These are phyloP conservation scores for Globisporangium heterothallicum DNA, from an alignment of 352 stramenopile species.

Conservation along the genomic window DNA sequence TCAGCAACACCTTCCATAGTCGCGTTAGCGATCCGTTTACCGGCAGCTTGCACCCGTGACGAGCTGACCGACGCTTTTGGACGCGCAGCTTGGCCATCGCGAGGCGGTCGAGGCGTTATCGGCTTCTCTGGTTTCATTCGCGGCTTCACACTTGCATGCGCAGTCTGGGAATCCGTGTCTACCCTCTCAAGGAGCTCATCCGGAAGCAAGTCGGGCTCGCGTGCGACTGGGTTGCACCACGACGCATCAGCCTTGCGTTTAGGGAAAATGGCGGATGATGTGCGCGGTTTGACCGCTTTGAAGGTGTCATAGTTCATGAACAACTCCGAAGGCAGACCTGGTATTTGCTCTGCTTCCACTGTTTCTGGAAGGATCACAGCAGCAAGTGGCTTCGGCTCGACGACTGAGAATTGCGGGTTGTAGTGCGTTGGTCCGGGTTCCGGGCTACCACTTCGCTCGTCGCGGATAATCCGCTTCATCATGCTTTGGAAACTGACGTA, in stretches of 20 bases:
- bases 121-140: background rate
- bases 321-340: slow-evolving; percentile 41
- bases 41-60: background rate
- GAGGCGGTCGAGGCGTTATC: slow-evolving; percentile 6
- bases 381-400: slow-evolving; percentile 29
- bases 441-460: slow-evolving; percentile 37
- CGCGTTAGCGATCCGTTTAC: background rate
- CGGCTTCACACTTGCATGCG: background rate
- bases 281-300: slow-evolving; percentile 47
- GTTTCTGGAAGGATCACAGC: slow-evolving; percentile 52
- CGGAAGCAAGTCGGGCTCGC: slow-evolving; percentile 8
- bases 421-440: slow-evolving; percentile 72
- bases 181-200: background rate
- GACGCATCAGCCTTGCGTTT: slow-evolving; percentile 58
- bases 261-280: slow-evolving; percentile 37
- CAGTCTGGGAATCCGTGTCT: background rate
- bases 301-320: slow-evolving; percentile 73
- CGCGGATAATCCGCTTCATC: slow-evolving; percentile 17
- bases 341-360: slow-evolving; percentile 16
- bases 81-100: background rate
- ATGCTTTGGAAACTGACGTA: slow-evolving; percentile 15
- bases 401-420: slow-evolving; percentile 35
- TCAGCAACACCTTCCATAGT: background rate
- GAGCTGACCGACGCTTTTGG: background rate
- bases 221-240: slow-evolving; percentile 70